A percentile compares a stretch with the other conserved stretches of the same genome.
phyloP scores from a whole-genome alignment of 2,329 filamentous ascomycete species.

The Coniochaeta sp. region DNA sequence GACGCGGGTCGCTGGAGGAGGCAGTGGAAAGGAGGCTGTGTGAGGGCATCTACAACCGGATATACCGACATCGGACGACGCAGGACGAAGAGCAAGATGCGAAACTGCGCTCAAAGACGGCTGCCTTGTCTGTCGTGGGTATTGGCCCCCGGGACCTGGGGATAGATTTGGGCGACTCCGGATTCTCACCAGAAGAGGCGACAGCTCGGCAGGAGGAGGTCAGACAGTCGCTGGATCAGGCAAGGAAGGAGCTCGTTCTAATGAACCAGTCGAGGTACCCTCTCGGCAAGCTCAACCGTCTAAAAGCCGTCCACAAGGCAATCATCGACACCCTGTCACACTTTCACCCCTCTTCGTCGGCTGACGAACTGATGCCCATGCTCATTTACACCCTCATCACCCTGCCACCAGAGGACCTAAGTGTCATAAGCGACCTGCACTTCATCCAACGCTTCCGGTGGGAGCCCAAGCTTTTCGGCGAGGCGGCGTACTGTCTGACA shows the following conservation, averaged over 20 bases:
- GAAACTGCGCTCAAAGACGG: slow-evolving; percentile 88
- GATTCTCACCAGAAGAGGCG: slow-evolving; percentile 48
- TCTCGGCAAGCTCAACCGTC: slow-evolving; percentile 79
- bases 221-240: slow-evolving; percentile 62
- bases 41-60: slow-evolving; percentile 76
- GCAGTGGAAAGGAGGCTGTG: slow-evolving; percentile 82
- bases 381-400: slow-evolving; percentile 95
- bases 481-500: slow-evolving; percentile 92
- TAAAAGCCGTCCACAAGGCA: slow-evolving; percentile 84
- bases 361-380: slow-evolving; percentile 94
- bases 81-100: slow-evolving; percentile 94
- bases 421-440: slow-evolving; percentile 87
- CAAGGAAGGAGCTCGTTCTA: slow-evolving; percentile 61
- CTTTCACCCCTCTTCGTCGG: slow-evolving; percentile 74
- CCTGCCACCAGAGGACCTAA: slow-evolving; percentile 74
- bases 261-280: slow-evolving; percentile 89
- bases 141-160: slow-evolving; percentile 83
- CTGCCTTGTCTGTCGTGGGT: slow-evolving; percentile 81
- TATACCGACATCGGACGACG: slow-evolving; percentile 86
- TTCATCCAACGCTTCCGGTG: slow-evolving; percentile 92
- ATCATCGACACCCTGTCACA: slow-evolving; percentile 80
- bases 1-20: slow-evolving; percentile 74
- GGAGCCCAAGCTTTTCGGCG: slow-evolving; percentile 79
- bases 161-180: slow-evolving; percentile 58
- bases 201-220: slow-evolving; percentile 61